Conservation (phyloP, 2,329 filamentous ascomycete genomes). For the Graphiopsis chlorocephala region DNA sequence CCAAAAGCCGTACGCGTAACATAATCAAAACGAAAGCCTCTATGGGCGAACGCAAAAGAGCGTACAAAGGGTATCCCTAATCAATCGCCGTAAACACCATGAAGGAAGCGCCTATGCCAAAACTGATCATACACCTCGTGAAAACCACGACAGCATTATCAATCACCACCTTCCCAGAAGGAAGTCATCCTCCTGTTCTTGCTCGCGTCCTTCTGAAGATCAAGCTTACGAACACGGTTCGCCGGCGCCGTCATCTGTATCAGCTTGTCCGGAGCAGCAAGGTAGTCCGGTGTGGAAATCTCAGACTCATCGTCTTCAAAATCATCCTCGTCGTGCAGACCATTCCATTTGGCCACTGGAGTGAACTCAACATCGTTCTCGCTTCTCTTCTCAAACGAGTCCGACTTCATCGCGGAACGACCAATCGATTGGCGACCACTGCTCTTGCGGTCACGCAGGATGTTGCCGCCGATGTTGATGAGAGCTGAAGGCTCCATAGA, state of each 20-base stretch:
- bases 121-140: too few relatives aligned
- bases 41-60: not conserved
- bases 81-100: not conserved
- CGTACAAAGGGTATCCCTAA: not conserved
- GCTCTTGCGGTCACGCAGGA: slow-evolving; percentile 32
- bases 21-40: not conserved
- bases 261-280: slow-evolving; percentile 28
- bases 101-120: too few relatives aligned
- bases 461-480: slow-evolving; percentile 32
- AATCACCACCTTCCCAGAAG: slow-evolving; percentile 8
- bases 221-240: slow-evolving; percentile 33
- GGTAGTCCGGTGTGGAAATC: slow-evolving; percentile 32
- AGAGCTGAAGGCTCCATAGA: slow-evolving; percentile 37
- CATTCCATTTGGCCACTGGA: slow-evolving; percentile 15
- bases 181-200: slow-evolving; percentile 33
- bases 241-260: slow-evolving; percentile 37
- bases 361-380: slow-evolving; percentile 12
- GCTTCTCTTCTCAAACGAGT: slow-evolving; percentile 18
- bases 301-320: slow-evolving; percentile 27
- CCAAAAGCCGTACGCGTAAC: not conserved
- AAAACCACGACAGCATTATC: not conserved
- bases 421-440: slow-evolving; percentile 31
- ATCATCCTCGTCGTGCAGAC: slow-evolving; percentile 29
- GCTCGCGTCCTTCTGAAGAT: slow-evolving; percentile 23
- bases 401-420: slow-evolving; percentile 22